phyloP scores from a whole-genome alignment of 2,329 filamentous ascomycete species.

The Geoglossum cookeanum region DNA sequence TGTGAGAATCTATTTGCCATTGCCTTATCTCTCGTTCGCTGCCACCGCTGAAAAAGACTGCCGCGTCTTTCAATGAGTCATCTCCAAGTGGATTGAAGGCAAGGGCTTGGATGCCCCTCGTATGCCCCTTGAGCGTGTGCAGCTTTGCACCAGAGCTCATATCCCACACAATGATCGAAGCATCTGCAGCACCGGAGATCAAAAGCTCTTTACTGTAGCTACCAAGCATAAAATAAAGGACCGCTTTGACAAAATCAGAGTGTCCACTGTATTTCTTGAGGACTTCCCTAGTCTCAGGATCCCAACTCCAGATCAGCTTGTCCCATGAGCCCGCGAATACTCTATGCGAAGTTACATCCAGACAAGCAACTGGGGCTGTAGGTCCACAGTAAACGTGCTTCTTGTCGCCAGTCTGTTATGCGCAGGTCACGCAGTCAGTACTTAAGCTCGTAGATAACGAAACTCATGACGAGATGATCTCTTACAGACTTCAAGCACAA shows the following conservation, averaged over 20 bases:
- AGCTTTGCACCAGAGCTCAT: slow-evolving; percentile 20
- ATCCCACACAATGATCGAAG: slow-evolving; percentile 18
- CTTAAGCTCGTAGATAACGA: background rate
- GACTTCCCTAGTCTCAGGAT: slow-evolving; percentile 35
- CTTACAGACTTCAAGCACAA: slow-evolving; percentile 48
- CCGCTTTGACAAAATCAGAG: slow-evolving; percentile 75
- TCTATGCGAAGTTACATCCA: slow-evolving; percentile 33
- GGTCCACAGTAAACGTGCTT: slow-evolving; percentile 47
- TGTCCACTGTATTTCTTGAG: slow-evolving; percentile 55
- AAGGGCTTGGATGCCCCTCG: slow-evolving; percentile 62
- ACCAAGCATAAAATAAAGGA: slow-evolving; percentile 28
- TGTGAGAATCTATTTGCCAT: slow-evolving; percentile 39
- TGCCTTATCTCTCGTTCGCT: slow-evolving; percentile 43
- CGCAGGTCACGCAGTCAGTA: background rate
- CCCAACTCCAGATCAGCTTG: slow-evolving; percentile 77
- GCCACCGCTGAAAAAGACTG: slow-evolving; percentile 55
- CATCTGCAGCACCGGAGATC: slow-evolving; percentile 28
- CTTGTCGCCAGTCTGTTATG: slow-evolving; percentile 24
- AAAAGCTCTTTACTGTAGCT: slow-evolving; percentile 38
- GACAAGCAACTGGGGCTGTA: slow-evolving; percentile 57
- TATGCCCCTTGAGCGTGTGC: slow-evolving; percentile 59
- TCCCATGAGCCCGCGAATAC: slow-evolving; percentile 90
- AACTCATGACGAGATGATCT: slow-evolving; percentile 6
- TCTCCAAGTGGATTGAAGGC: slow-evolving; percentile 48
- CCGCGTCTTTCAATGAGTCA: slow-evolving; percentile 18